phyloP scores from a whole-genome alignment of 2,329 filamentous ascomycete genomes.

The Penicillium digitatum region DNA sequence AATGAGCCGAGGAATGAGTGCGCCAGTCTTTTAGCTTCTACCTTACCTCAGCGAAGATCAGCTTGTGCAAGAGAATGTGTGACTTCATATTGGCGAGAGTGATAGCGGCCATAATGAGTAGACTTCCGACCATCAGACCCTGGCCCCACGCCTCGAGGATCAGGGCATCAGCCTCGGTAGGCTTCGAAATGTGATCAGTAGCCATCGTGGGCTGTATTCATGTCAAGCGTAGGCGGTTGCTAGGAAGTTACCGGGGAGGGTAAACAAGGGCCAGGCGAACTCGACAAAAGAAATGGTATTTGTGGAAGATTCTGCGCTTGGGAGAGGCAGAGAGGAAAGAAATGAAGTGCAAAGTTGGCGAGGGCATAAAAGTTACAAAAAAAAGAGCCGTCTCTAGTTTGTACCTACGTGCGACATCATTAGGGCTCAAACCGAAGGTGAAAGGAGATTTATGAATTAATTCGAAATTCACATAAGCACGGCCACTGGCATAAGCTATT shows the following conservation, averaged over 20 bases:
- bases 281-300: neutral
- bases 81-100: slow-evolving; percentile 50
- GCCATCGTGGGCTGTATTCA: slow-evolving; percentile 10
- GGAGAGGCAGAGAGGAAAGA: neutral
- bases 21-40: no score
- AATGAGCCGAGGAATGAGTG: neutral
- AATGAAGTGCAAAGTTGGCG: neutral
- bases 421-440: neutral
- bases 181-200: slow-evolving; percentile 17
- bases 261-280: neutral
- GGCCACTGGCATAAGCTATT: neutral
- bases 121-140: slow-evolving; percentile 48
- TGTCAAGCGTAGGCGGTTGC: neutral
- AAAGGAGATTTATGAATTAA: neutral
- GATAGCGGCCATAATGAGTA: slow-evolving; percentile 49
- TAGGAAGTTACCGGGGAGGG: neutral
- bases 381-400: slow-evolving; percentile 4
- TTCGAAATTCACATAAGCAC: neutral
- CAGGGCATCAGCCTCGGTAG: slow-evolving; percentile 32
- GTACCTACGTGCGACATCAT: neutral
- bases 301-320: neutral
- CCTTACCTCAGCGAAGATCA: slow-evolving; percentile 49
- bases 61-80: slow-evolving; percentile 48
- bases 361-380: neutral
- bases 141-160: slow-evolving; percentile 49